These are phyloP conservation scores for Mucor saturninus DNA, from an alignment of 371 early-diverging fungal species.

Conservation along the genomic window DNA sequence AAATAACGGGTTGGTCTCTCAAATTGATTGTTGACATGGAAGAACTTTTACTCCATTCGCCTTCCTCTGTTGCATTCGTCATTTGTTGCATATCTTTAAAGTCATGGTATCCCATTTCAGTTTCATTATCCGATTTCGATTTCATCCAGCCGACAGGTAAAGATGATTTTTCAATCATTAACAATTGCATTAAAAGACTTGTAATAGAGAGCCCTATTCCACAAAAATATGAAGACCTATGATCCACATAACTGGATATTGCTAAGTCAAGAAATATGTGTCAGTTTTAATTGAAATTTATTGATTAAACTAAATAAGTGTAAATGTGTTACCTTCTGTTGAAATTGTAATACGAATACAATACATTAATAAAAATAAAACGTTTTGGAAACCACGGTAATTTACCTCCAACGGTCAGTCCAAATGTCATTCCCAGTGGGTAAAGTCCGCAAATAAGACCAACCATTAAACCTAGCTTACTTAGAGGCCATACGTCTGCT, in stretches of 20 bases:
- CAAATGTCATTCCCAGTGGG: conserved; percentile 15
- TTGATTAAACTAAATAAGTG: not conserved
- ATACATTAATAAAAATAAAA: not conserved
- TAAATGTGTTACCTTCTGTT: not conserved
- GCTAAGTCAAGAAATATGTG: conserved; percentile 1
- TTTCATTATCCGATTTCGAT: not conserved
- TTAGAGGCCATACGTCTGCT: conserved; percentile 15
- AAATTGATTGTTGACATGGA: conserved; percentile 23
- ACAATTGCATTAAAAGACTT: conserved; percentile 8
- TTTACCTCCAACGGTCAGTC: conserved; percentile 18
- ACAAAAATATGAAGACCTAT: conserved; percentile 7
- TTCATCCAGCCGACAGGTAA: conserved; percentile 2
- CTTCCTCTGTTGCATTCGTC: conserved; percentile 1
- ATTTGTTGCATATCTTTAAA: conserved; percentile 12
- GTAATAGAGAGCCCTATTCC: not conserved
- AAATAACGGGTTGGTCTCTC: conserved; percentile 17
- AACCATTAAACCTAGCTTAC: conserved; percentile 17
- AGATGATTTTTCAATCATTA: conserved; percentile 8
- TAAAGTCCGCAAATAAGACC: conserved; percentile 12
- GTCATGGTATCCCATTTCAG: conserved; percentile 2
- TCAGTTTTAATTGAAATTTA: not conserved
- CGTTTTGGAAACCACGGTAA: not conserved
- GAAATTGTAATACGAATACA: not conserved
- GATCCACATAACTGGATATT: conserved; percentile 1
- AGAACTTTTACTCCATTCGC: conserved; percentile 22